A percentile compares a stretch with the other conserved stretches of the same genome.
phyloP scores from a whole-genome alignment of 257 asterid species.

The Salvia miltiorrhiza region DNA sequence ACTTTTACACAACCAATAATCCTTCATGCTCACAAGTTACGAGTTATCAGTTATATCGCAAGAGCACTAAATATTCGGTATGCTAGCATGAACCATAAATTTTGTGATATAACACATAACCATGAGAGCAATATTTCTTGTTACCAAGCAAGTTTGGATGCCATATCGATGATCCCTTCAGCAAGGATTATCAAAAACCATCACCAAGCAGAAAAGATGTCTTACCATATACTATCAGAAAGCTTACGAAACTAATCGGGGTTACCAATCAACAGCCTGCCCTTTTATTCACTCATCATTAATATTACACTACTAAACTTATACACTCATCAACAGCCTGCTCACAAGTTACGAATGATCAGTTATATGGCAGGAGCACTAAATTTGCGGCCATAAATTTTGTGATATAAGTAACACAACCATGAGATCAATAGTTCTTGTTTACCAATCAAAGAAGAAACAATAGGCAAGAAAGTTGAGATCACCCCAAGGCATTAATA shows the following conservation, averaged over 20 bases:
- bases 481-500: too few species aligned
- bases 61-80: not conserved
- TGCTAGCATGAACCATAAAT: not conserved
- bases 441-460: conserved; percentile 1
- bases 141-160: conserved; percentile 47
- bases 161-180: conserved; percentile 55
- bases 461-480: not conserved
- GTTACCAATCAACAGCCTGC: not conserved
- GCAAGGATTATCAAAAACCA: conserved; percentile 25
- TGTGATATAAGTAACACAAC: too few species aligned
- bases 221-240: not conserved
- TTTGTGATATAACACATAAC: not conserved
- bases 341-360: not conserved
- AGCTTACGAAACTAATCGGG: conserved; percentile 6
- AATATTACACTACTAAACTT: not conserved
- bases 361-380: not conserved
- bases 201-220: conserved; percentile 17
- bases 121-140: too few species aligned
- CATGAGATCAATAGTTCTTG: not conserved
- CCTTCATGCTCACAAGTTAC: not conserved
- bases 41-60: not conserved
- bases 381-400: not conserved
- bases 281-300: not conserved
- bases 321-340: not conserved
- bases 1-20: not conserved